Conservation (phyloP, 176 grass and related monocot species). For the Elymus sibiricus region DNA sequence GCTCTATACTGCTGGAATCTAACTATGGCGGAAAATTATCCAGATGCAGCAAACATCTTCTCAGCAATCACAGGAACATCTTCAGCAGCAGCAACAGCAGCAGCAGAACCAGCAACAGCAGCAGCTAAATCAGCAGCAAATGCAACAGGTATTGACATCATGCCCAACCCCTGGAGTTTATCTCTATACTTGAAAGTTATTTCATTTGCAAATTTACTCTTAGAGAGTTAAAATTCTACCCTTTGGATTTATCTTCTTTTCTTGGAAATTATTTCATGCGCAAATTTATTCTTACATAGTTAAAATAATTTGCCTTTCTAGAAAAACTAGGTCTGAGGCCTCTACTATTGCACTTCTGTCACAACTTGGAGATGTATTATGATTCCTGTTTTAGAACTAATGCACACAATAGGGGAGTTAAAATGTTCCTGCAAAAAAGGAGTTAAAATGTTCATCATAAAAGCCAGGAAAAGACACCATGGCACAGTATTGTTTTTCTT, state of each 20-base stretch:
- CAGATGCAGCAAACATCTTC: slow-evolving; percentile 91
- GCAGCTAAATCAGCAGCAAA: slow-evolving; percentile 66
- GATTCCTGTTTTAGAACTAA: not conserved
- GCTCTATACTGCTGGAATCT: slow-evolving; percentile 17
- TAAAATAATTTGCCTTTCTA: not conserved
- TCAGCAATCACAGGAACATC: slow-evolving; percentile 68
- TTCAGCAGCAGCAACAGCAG: slow-evolving; percentile 72
- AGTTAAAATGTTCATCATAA: not conserved
- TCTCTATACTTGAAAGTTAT: slow-evolving; percentile 3
- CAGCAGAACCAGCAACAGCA: slow-evolving; percentile 54
- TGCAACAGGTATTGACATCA: slow-evolving; percentile 56
- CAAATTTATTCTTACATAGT: not conserved
- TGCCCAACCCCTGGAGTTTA: not conserved
- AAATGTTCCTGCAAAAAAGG: not conserved
- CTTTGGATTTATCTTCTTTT: not conserved
- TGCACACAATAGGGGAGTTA: not conserved
- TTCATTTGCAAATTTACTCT: not conserved
- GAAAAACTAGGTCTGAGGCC: not conserved
- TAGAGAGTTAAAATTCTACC: not conserved
- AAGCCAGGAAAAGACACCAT: not conserved
- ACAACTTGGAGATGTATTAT: not conserved
- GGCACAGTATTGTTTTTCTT: not conserved
- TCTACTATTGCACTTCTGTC: not conserved
- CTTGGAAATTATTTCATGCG: not conserved
- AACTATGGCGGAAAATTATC: slow-evolving; percentile 42